Conservation (phyloP, 768 basidiomycete species). For the Pleurotus ostreatus region DNA sequence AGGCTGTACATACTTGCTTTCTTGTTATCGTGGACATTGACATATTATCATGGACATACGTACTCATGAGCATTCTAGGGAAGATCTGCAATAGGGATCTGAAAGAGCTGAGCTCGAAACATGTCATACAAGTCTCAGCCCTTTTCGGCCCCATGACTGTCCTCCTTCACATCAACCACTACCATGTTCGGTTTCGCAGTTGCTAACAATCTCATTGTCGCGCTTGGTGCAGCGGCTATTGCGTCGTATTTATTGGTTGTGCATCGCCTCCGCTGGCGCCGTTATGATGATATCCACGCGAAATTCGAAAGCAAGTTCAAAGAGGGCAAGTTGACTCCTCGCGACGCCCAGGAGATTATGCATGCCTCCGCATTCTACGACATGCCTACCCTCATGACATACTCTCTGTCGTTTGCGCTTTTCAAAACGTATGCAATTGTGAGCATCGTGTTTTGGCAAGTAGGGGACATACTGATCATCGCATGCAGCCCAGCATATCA, state of each 20-base stretch:
- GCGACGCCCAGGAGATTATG: slow-evolving; percentile 42
- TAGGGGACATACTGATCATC: not conserved
- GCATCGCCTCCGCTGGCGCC: slow-evolving; percentile 34
- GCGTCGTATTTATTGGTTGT: slow-evolving; percentile 27
- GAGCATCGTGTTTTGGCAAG: slow-evolving; percentile 12
- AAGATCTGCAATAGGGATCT: no score
- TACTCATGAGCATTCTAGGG: no score
- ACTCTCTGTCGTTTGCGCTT: slow-evolving; percentile 42
- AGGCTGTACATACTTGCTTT: no score
- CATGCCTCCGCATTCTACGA: slow-evolving; percentile 32
- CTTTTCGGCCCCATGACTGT: no score
- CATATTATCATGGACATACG: no score
- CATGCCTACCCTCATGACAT: slow-evolving; percentile 38
- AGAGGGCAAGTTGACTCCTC: slow-evolving; percentile 30
- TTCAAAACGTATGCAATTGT: slow-evolving; percentile 53
- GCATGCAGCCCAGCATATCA: slow-evolving; percentile 40
- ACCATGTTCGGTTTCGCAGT: not conserved
- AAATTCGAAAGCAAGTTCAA: slow-evolving; percentile 33
- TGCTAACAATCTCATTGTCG: not conserved
- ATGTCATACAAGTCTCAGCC: no score
- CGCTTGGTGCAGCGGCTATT: not conserved
- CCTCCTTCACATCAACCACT: not conserved
- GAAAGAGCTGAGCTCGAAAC: no score
- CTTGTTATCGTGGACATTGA: no score
- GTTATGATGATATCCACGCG: slow-evolving; percentile 36